These are phyloP conservation scores for Dryadomyces quercus-mongolicae DNA, from an alignment of 2,329 filamentous ascomycete genomes.

Conservation along the genomic window DNA sequence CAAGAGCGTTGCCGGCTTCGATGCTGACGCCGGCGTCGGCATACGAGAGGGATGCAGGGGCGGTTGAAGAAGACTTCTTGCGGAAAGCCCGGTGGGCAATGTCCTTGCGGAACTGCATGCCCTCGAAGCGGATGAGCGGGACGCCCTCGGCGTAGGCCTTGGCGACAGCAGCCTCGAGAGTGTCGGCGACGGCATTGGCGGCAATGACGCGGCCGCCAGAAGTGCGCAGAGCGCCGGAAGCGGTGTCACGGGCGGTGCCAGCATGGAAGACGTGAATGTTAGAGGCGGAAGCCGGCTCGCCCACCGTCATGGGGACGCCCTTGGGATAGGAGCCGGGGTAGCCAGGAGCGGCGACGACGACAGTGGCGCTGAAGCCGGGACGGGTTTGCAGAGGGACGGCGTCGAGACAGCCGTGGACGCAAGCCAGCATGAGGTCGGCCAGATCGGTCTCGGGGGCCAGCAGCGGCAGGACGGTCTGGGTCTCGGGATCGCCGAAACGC, in stretches of 20 bases:
- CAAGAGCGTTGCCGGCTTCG: slow-evolving; percentile 84
- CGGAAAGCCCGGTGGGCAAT: slow-evolving; percentile 72
- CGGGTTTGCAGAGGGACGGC: slow-evolving; percentile 57
- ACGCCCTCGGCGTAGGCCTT: slow-evolving; percentile 74
- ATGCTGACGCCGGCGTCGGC: slow-evolving; percentile 90
- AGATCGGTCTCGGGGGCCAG: slow-evolving; percentile 70
- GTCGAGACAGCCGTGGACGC: slow-evolving; percentile 62
- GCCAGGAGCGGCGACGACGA: slow-evolving; percentile 85
- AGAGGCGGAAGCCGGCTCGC: slow-evolving; percentile 26
- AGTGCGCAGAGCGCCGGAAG: slow-evolving; percentile 54
- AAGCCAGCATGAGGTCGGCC: slow-evolving; percentile 79
- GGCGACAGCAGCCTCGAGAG: slow-evolving; percentile 70
- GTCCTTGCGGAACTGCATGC: slow-evolving; percentile 86
- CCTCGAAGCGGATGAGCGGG: slow-evolving; percentile 66
- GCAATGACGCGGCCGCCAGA: slow-evolving; percentile 88
- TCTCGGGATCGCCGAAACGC: slow-evolving; percentile 84
- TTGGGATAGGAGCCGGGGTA: slow-evolving; percentile 83
- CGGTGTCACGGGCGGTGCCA: slow-evolving; percentile 57
- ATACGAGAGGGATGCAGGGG: slow-evolving; percentile 60
- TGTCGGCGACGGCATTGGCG: slow-evolving; percentile 62
- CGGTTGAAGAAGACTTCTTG: slow-evolving; percentile 17
- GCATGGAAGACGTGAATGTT: slow-evolving; percentile 80
- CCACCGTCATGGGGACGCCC: slow-evolving; percentile 49
- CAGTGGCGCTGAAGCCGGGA: slow-evolving; percentile 67
- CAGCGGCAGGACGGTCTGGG: slow-evolving; percentile 72